These are phyloP conservation scores for Ilyonectria sp. DNA, from an alignment of 2,329 filamentous ascomycete species.

Conservation along the genomic window DNA sequence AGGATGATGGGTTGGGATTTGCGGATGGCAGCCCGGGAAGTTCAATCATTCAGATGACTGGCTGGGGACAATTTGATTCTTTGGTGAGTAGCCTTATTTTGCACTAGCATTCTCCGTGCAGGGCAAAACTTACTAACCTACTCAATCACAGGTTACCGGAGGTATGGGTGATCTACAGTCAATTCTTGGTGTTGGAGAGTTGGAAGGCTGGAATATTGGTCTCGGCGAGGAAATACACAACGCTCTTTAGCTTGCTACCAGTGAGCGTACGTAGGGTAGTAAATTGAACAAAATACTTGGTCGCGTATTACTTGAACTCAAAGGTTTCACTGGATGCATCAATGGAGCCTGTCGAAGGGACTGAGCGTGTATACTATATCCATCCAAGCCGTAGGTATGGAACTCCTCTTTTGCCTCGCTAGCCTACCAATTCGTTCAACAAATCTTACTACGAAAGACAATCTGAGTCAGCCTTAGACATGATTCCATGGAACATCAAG, in stretches of 20 bases:
- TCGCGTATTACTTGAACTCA: too few relatives aligned
- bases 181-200: constrained; percentile 23
- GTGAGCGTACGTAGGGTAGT: neutral
- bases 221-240: constrained; percentile 18
- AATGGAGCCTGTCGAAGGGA: too few relatives aligned
- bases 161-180: constrained; percentile 35
- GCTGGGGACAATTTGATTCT: constrained; percentile 47
- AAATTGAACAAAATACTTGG: neutral
- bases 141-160: constrained; percentile 30
- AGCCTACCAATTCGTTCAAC: too few relatives aligned
- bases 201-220: constrained; percentile 35
- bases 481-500: too few relatives aligned
- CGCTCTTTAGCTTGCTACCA: neutral
- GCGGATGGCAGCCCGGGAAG: constrained; percentile 28
- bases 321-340: too few relatives aligned
- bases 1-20: constrained; percentile 23
- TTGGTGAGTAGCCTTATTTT: constrained; percentile 19
- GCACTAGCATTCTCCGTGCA: neutral
- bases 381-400: too few relatives aligned
- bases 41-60: constrained; percentile 36
- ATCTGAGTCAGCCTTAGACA: too few relatives aligned
- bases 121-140: neutral
- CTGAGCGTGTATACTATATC: too few relatives aligned
- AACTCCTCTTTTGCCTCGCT: too few relatives aligned
- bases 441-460: too few relatives aligned